These are phyloP conservation scores for Schoenoplectus tabernaemontani DNA, from an alignment of 202 grass and related monocot genomes.

Conservation along the genomic window DNA sequence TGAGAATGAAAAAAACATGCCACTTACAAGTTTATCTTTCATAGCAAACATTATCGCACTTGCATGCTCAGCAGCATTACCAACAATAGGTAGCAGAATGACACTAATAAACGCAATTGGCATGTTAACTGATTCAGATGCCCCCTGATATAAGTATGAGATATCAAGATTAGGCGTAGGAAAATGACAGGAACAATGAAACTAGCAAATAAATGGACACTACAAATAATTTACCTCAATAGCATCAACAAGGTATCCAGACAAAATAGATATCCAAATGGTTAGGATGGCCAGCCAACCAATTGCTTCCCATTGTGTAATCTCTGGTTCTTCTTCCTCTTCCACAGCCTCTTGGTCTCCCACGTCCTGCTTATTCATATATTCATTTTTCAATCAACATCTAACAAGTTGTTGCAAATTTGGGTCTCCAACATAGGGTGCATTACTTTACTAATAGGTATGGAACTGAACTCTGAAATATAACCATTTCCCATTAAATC, in stretches of 20 bases:
- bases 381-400: background rate
- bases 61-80: constrained; percentile 96
- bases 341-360: constrained; percentile 36
- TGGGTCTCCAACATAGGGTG: background rate
- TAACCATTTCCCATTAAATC: background rate
- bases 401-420: background rate
- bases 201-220: background rate
- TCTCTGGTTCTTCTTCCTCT: constrained; percentile 49
- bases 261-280: constrained; percentile 96
- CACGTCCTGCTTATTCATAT: constrained; percentile 20
- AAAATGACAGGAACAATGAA: constrained; percentile 12
- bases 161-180: constrained; percentile 20
- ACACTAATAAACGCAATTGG: constrained; percentile 96
- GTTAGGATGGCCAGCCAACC: constrained; percentile 81
- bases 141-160: constrained; percentile 51
- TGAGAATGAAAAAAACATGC: background rate
- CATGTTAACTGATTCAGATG: constrained; percentile 85
- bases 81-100: constrained; percentile 97
- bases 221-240: constrained; percentile 64
- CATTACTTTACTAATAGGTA: background rate
- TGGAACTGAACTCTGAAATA: background rate
- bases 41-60: constrained; percentile 99
- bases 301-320: constrained; percentile 73
- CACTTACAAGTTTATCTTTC: constrained; percentile 93
- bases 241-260: constrained; percentile 89